phyloP scores from a whole-genome alignment of 1,284 basidiomycete genomes.

The Marasmius oreades region DNA sequence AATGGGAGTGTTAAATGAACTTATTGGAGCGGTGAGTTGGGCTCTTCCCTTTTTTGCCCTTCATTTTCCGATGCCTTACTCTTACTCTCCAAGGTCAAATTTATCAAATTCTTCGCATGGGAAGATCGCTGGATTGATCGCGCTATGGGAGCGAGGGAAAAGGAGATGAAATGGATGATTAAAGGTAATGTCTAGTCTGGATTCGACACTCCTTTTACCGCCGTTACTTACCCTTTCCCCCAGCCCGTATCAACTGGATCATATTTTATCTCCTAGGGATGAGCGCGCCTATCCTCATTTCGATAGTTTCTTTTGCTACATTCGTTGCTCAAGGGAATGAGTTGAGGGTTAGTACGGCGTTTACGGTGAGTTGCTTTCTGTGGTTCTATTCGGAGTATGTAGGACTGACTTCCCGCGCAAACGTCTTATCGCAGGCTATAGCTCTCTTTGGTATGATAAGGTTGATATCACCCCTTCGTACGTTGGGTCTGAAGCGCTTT shows the following conservation, averaged over 20 bases:
- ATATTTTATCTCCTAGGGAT: constrained; percentile 64
- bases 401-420: constrained; percentile 26
- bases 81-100: constrained; percentile 53
- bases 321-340: constrained; percentile 64
- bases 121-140: constrained; percentile 71
- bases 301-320: constrained; percentile 62
- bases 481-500: neutral
- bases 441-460: constrained; percentile 71
- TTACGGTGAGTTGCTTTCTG: constrained; percentile 49
- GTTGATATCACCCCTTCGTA: constrained; percentile 24
- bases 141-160: constrained; percentile 51
- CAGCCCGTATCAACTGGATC: constrained; percentile 63
- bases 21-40: constrained; percentile 69
- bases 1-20: constrained; percentile 83
- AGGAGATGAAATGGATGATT: constrained; percentile 69
- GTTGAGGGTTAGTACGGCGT: constrained; percentile 64
- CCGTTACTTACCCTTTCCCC: constrained; percentile 5
- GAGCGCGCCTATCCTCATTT: constrained; percentile 64
- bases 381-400: too few species aligned
- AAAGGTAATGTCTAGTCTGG: constrained; percentile 41
- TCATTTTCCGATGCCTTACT: neutral
- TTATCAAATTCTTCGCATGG: constrained; percentile 89
- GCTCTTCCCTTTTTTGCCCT: neutral
- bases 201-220: neutral
- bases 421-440: too few species aligned